Percentiles rank a stretch among this genome's conserved stretches.
phyloP scores from a whole-genome alignment of 306 rosid genomes.

The Malus fusca region DNA sequence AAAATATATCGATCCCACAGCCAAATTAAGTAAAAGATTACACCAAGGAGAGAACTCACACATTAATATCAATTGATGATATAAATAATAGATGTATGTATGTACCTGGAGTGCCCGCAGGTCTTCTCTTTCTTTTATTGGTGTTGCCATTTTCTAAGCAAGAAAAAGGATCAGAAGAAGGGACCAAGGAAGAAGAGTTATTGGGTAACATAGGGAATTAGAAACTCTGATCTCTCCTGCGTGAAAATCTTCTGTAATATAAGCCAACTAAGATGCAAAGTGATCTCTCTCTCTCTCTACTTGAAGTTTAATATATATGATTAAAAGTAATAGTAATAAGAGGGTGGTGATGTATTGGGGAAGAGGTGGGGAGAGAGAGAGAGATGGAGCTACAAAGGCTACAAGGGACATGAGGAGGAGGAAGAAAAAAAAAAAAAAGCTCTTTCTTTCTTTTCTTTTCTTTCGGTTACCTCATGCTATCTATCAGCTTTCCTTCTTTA shows the following conservation, averaged over 20 bases:
- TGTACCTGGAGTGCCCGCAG: conserved; percentile 97
- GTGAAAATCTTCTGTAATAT: background rate
- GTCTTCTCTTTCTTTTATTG: conserved; percentile 84
- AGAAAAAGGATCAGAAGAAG: conserved; percentile 68
- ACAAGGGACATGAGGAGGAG: background rate
- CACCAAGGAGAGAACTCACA: background rate
- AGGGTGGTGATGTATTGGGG: background rate
- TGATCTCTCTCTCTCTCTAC: background rate
- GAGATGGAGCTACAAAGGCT: conserved; percentile 12
- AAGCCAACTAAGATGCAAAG: background rate
- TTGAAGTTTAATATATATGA: background rate
- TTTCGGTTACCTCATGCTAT: conserved; percentile 36
- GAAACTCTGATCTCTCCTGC: background rate
- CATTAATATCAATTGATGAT: background rate
- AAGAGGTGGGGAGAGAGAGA: background rate
- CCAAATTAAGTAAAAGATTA: background rate
- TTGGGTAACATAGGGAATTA: conserved; percentile 50
- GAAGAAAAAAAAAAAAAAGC: conserved; percentile 14
- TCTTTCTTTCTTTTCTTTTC: conserved; percentile 14
- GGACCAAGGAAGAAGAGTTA: conserved; percentile 52
- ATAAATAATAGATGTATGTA: background rate
- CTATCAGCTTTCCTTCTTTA: conserved; percentile 31
- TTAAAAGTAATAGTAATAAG: background rate
- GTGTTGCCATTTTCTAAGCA: conserved; percentile 49
- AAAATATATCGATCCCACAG: background rate